Evolutionary conservation across 129 eudicot genomes (phyloP), one percentile per base, ranked within the genome.

Genomic region (Smallanthus sonchifolius): DNA sequence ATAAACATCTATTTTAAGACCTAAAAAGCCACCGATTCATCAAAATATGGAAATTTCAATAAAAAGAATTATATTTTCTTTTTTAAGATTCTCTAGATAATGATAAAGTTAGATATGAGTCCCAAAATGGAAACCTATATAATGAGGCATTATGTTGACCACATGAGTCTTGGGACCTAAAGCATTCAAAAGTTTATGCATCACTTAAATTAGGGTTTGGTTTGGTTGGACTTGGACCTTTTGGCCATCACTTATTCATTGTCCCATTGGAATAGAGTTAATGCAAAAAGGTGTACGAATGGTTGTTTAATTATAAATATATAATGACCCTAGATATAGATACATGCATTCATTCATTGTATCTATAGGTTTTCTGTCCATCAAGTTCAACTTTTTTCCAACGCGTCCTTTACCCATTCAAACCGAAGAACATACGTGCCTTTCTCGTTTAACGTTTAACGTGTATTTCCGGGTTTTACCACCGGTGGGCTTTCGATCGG

Each of bases 211-310:
- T 62, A 40, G 74, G 74, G 55, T 24, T 48, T 24, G 51, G 28
- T 39, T 75, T 24, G 67, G 79, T 66, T 67, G 48, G 48, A 40
- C 37, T 40, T 76, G 75, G 60, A 55, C 47, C 49, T 76, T 76
- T 67, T 67, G 68, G 39, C 59, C 43, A 67, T 67, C 48, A 54
- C 45, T 45, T 55, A 43, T 54, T 32, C 2, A 42, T 42, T 2
- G 30, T 24, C 10, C 45, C 16, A 56, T 55, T 1, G 28, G 42
- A 57, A 59, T 4, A 3, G 44, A 63, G 38, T 79, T 51, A 79
- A 72, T 79, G 77, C 82, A 64, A 49, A 72, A 79, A 72, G 82
- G 81, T 36, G 4, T 24, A 39, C 8, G 55, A 59, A 43, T 54
- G 56, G 20, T 42, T 67, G 48, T 76, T 56, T 57, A 44, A 56